Base-by-base conservation (phyloP, 2,329 filamentous ascomycete genomes). In the Parastagonospora nodorum region DNA sequence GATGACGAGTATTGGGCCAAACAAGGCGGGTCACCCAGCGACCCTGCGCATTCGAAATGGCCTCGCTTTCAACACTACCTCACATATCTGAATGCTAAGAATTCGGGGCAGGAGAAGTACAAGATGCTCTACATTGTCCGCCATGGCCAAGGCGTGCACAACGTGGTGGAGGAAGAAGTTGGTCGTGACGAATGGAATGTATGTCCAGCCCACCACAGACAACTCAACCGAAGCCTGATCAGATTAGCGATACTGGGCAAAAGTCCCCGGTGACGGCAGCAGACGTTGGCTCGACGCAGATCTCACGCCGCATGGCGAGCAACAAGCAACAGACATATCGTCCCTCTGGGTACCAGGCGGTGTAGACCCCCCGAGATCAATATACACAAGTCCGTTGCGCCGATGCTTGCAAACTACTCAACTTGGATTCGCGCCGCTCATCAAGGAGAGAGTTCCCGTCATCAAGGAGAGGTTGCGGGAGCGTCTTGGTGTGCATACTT, bases 131-230 rank as follows among this genome's bases (percentile, higher is more conserved):
- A 84, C 67, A 76, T 88, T 68, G 84, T 82, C 31, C 82, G 86
- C 31, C 87, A 89, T 63, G 86, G 87, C n/a, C 79, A 88, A 72
- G 86, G 86, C 1, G 69, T 75, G 32, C 80, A 85, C 67, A 85
- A 85, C 60, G 81, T 82, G 8, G 85, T 84, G 32, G 82, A 88
- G 72, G 75, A 75, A 31, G 85, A 77, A 63, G 87, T 86, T 57
- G 84, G 85, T 29, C 87, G 84, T 1, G 78, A 82, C 5, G 82
- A 81, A n/a, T 88, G 85, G 85, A 84, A 88, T 64, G 82, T 82
- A 68, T 63, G 81, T 74, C 9, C 14, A 16, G 27, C 11, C 5
- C 28, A 8, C 11, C 14, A 12, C 8, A 10, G 8, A 10, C 39
- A 19, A 16, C 16, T 10, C 8, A 27, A 5, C 14, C 29, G 27